These are phyloP conservation scores for Hippophae gyantsensis DNA, from an alignment of 306 rosid species.

Conservation along the genomic window DNA sequence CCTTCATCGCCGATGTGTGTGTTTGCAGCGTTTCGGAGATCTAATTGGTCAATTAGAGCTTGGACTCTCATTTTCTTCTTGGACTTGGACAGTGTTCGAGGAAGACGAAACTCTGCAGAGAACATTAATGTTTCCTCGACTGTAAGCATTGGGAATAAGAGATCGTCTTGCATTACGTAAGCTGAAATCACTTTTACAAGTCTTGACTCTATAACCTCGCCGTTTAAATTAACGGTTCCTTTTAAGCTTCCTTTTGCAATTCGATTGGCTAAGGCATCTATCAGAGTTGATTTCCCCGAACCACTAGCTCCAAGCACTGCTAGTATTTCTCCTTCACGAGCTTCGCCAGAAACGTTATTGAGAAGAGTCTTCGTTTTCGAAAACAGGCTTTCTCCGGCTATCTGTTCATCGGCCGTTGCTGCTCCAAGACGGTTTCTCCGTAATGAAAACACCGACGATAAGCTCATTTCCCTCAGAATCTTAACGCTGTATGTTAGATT, in stretches of 20 bases:
- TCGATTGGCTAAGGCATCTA: slow-evolving; percentile 79
- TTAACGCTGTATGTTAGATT: slow-evolving; percentile 73
- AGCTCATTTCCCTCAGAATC: slow-evolving; percentile 37
- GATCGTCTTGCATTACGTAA: slow-evolving; percentile 95
- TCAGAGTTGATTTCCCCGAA: slow-evolving; percentile 83
- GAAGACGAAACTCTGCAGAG: slow-evolving; percentile 84
- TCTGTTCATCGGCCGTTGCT: slow-evolving; percentile 23
- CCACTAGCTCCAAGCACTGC: slow-evolving; percentile 96
- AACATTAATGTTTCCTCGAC: slow-evolving; percentile 89
- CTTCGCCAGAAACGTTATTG: slow-evolving; percentile 80
- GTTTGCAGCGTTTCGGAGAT: slow-evolving; percentile 66
- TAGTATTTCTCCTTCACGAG: slow-evolving; percentile 79
- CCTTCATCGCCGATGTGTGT: slow-evolving; percentile 87
- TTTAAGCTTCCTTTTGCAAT: slow-evolving; percentile 81
- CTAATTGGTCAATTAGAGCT: slow-evolving; percentile 75
- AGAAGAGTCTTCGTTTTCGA: slow-evolving; percentile 49
- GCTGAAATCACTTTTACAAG: slow-evolving; percentile 78
- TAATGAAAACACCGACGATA: slow-evolving; percentile 12
- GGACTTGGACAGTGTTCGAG: slow-evolving; percentile 56
- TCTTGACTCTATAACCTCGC: slow-evolving; percentile 65
- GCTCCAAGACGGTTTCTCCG: slow-evolving; percentile 11
- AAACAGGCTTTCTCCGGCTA: slow-evolving; percentile 34
- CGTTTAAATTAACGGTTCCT: slow-evolving; percentile 65
- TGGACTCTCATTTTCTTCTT: slow-evolving; percentile 78
- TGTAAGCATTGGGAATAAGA: slow-evolving; percentile 90